These are phyloP conservation scores for Xenoacremonium recifei DNA, from an alignment of 2,329 filamentous ascomycete species.

Conservation along the genomic window DNA sequence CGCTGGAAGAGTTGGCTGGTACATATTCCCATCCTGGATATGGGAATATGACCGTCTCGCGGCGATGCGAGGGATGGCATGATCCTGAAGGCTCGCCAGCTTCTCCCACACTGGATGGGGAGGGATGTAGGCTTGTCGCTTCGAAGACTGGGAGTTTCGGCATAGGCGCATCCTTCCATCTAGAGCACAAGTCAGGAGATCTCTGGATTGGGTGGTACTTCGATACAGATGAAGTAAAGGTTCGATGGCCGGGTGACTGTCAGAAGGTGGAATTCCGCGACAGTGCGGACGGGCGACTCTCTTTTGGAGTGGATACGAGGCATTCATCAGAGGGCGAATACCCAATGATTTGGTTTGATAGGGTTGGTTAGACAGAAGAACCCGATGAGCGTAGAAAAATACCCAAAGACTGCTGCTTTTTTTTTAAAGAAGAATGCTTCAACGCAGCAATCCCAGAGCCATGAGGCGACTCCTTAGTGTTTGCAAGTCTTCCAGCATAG, in stretches of 20 bases:
- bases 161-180: constrained; percentile 13
- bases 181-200: constrained; percentile 18
- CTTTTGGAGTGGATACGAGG: too few relatives aligned
- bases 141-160: constrained; percentile 15
- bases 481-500: constrained; percentile 16
- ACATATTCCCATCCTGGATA: constrained; percentile 35
- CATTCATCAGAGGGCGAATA: too few relatives aligned
- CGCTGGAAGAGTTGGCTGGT: constrained; percentile 40
- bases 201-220: constrained; percentile 22
- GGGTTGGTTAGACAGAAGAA: background rate
- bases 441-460: background rate
- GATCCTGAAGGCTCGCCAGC: constrained; percentile 11
- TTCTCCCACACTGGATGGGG: constrained; percentile 3
- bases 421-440: constrained; percentile 2
- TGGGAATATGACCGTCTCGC: constrained; percentile 13
- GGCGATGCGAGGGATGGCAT: constrained; percentile 13
- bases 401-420: background rate
- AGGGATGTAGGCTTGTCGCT: constrained; percentile 15
- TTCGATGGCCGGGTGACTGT: constrained; percentile 11
- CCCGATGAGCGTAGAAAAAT: constrained; percentile 10
- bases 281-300: constrained; percentile 1
- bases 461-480: constrained; percentile 4
- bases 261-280: constrained; percentile 12
- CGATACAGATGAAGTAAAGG: constrained; percentile 14
- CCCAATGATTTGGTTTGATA: too few relatives aligned